These are phyloP conservation scores for Tylopilus sp. DNA, from an alignment of 768 basidiomycete species.

Conservation along the genomic window DNA sequence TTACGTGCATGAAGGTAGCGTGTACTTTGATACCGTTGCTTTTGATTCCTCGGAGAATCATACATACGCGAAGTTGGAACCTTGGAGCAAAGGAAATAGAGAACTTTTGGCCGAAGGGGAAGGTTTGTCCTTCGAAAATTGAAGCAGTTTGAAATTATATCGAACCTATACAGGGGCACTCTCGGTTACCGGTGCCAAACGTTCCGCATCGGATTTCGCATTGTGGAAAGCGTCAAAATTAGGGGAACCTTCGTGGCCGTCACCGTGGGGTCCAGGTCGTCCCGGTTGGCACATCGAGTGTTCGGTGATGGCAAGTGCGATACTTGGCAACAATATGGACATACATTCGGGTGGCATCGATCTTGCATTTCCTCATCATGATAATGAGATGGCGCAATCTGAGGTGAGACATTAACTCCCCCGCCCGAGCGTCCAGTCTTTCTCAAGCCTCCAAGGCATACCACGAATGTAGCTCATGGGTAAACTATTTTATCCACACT, in stretches of 20 bases:
- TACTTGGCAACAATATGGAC: constrained; percentile 69
- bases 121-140: constrained; percentile 45
- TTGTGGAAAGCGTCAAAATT: constrained; percentile 97
- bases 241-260: constrained; percentile 95
- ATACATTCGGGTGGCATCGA: constrained; percentile 98
- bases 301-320: constrained; percentile 93
- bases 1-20: constrained; percentile 72
- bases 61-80: constrained; percentile 90
- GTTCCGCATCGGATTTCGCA: constrained; percentile 91
- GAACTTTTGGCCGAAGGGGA: constrained; percentile 90
- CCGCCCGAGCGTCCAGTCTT: background rate
- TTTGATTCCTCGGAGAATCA: constrained; percentile 80
- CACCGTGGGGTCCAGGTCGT: constrained; percentile 88
- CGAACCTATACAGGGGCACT: constrained; percentile 47
- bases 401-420: constrained; percentile 54
- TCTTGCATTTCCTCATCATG: constrained; percentile 98
- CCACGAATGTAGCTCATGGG: constrained; percentile 90
- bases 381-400: constrained; percentile 97
- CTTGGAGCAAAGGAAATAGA: constrained; percentile 92
- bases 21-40: constrained; percentile 85
- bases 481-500: constrained; percentile 98
- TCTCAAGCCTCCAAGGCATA: constrained; percentile 62
- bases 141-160: background rate
- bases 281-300: constrained; percentile 99
- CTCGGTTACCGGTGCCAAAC: constrained; percentile 56